Evolutionary conservation across 2,329 filamentous ascomycete species (phyloP).

Genomic region (Corynespora cassiicola): DNA sequence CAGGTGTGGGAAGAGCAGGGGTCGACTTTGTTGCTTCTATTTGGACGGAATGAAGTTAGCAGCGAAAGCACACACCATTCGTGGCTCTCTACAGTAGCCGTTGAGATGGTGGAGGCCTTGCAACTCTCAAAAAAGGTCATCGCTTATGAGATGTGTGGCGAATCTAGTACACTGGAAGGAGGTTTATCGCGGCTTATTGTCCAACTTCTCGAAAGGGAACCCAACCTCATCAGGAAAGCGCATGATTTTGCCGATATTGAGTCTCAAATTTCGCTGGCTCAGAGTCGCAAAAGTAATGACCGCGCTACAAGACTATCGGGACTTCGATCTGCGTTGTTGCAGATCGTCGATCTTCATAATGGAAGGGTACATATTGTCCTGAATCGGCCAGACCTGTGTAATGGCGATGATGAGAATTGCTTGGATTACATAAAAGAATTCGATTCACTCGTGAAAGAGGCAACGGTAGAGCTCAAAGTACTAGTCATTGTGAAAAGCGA

Average conservation of each 20-base stretch:
- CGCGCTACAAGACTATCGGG: no score
- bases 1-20: slow-evolving; percentile 1
- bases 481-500: no score
- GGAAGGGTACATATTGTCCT: no score
- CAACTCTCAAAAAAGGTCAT: neutral
- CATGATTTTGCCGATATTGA: slow-evolving; percentile 10
- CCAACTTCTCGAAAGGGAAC: slow-evolving; percentile 10
- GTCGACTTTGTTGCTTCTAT: slow-evolving; percentile 7
- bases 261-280: neutral
- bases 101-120: slow-evolving; percentile 7
- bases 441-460: no score
- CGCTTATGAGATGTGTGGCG: slow-evolving; percentile 10
- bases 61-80: slow-evolving; percentile 4
- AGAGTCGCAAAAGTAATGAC: no score
- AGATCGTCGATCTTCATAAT: no score
- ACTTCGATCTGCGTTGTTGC: no score
- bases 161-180: neutral
- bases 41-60: slow-evolving; percentile 7
- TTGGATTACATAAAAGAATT: no score
- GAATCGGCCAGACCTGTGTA: no score
- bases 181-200: slow-evolving; percentile 3
- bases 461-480: no score
- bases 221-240: slow-evolving; percentile 5
- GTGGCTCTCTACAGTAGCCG: slow-evolving; percentile 12
- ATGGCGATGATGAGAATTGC: no score